phyloP scores from a whole-genome alignment of 352 stramenopile genomes.

The Phytophthora colocasiae region DNA sequence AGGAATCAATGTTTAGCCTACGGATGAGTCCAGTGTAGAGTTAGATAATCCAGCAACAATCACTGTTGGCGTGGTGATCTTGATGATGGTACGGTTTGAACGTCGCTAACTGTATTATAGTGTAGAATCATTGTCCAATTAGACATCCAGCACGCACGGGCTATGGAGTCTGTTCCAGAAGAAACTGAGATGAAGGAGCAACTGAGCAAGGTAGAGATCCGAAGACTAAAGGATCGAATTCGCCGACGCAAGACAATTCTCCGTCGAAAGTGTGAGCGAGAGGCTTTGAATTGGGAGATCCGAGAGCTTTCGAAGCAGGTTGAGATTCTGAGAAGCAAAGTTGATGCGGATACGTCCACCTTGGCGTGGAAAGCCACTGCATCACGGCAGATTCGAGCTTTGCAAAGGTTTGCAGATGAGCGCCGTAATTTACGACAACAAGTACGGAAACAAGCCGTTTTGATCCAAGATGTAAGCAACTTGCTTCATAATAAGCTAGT shows the following conservation, averaged over 20 bases:
- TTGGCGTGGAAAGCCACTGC: background rate
- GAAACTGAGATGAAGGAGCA: background rate
- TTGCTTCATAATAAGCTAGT: background rate
- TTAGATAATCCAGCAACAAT: background rate
- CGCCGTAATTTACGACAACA: constrained; percentile 13
- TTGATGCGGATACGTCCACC: background rate
- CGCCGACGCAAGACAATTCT: constrained; percentile 3
- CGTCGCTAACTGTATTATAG: too few species aligned
- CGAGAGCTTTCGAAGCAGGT: constrained; percentile 5
- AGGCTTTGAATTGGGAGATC: constrained; percentile 8
- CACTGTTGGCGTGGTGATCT: background rate
- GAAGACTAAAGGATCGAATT: constrained; percentile 19
- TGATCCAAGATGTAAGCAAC: constrained; percentile 1
- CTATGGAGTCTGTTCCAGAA: background rate
- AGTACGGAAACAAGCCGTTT: background rate
- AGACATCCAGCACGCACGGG: too few species aligned
- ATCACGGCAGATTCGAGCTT: background rate
- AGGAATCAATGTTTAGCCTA: constrained; percentile 1
- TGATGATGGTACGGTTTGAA: background rate
- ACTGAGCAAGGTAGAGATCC: constrained; percentile 2
- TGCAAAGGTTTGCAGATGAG: constrained; percentile 4
- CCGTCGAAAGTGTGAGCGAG: constrained; percentile 12
- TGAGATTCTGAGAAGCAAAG: constrained; percentile 1
- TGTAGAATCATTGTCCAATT: too few species aligned
- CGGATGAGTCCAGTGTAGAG: background rate